A percentile compares a stretch with the other conserved stretches of the same genome.
These are phyloP conservation scores for Rosellinia necatrix DNA, from an alignment of 2,329 filamentous ascomycete species.

Conservation along the genomic window DNA sequence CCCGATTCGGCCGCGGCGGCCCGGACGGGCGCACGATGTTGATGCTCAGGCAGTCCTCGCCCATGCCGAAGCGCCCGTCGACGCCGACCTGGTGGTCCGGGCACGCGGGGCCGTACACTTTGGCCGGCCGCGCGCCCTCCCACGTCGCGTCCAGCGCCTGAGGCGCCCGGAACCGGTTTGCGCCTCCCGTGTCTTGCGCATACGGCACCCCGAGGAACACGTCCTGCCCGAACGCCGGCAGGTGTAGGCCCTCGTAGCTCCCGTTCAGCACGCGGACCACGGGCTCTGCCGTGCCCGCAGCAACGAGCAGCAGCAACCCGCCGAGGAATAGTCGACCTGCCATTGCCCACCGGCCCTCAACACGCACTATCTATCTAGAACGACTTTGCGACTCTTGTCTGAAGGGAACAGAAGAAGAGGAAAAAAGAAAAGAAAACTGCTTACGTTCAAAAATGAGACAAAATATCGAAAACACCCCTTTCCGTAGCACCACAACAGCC, in stretches of 20 bases:
- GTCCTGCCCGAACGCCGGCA: constrained; percentile 46
- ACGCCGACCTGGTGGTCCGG: constrained; percentile 29
- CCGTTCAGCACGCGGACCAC: constrained; percentile 41
- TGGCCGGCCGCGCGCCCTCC: constrained; percentile 45
- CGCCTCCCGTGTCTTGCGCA: constrained; percentile 44
- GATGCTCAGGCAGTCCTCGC: constrained; percentile 42
- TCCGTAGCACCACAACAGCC: background rate
- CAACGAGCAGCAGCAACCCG: constrained; percentile 1
- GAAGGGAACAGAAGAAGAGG: too few species aligned
- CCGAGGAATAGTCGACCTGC: background rate
- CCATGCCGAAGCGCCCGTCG: constrained; percentile 33
- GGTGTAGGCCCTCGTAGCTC: constrained; percentile 43
- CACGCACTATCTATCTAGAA: too few species aligned
- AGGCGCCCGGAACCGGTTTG: constrained; percentile 45
- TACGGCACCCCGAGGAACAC: constrained; percentile 48
- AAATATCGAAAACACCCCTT: background rate
- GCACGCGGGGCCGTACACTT: constrained; percentile 49
- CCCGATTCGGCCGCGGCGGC: constrained; percentile 4
- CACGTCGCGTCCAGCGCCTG: constrained; percentile 46
- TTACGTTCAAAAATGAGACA: too few species aligned
- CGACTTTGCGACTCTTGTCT: too few species aligned
- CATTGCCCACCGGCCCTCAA: background rate
- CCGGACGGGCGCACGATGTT: constrained; percentile 39
- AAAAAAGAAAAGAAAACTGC: too few species aligned
- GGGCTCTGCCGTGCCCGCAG: constrained; percentile 22